A percentile compares a stretch with the other conserved stretches of the same genome.
Conservation (phyloP, 768 basidiomycete genomes). For the Dendrothele bispora region DNA sequence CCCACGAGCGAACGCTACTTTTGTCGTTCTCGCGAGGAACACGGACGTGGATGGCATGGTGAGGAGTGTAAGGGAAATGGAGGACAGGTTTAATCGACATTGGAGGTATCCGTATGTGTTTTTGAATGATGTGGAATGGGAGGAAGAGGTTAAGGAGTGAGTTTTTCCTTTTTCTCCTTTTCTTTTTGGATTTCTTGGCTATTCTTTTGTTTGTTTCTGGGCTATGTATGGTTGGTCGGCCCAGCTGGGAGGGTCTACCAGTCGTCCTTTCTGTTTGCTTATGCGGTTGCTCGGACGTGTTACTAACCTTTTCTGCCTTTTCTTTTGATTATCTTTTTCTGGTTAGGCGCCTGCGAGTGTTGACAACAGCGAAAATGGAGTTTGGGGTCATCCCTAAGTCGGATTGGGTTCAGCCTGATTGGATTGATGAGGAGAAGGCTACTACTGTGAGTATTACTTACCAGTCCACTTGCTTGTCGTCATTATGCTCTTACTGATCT, state of each 20-base stretch:
- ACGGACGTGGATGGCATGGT: slow-evolving; percentile 57
- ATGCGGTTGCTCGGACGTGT: no score
- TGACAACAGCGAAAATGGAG: slow-evolving; percentile 22
- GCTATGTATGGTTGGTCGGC: no score
- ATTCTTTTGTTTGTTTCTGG: no score
- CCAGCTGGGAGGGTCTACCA: no score
- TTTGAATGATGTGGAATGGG: slow-evolving; percentile 82
- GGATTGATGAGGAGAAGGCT: slow-evolving; percentile 71
- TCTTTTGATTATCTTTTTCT: background rate
- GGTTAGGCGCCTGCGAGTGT: slow-evolving; percentile 21
- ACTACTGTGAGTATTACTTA: no score
- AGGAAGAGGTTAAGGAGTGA: slow-evolving; percentile 69
- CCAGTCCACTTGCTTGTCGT: no score
- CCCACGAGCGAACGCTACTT: slow-evolving; percentile 34
- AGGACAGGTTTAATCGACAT: slow-evolving; percentile 78
- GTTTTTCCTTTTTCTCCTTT: background rate
- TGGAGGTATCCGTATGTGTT: slow-evolving; percentile 87
- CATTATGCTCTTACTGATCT: no score
- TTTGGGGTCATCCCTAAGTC: slow-evolving; percentile 61
- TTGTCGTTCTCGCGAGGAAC: slow-evolving; percentile 62
- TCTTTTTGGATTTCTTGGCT: background rate
- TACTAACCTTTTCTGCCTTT: background rate
- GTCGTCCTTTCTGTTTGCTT: no score
- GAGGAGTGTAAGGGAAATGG: slow-evolving; percentile 69
- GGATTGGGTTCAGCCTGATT: slow-evolving; percentile 72